Percentiles rank a stretch among this genome's conserved stretches.
Evolutionary conservation across 2,329 filamentous ascomycete species (phyloP).

Genomic region (Intubia oerlemansii): DNA sequence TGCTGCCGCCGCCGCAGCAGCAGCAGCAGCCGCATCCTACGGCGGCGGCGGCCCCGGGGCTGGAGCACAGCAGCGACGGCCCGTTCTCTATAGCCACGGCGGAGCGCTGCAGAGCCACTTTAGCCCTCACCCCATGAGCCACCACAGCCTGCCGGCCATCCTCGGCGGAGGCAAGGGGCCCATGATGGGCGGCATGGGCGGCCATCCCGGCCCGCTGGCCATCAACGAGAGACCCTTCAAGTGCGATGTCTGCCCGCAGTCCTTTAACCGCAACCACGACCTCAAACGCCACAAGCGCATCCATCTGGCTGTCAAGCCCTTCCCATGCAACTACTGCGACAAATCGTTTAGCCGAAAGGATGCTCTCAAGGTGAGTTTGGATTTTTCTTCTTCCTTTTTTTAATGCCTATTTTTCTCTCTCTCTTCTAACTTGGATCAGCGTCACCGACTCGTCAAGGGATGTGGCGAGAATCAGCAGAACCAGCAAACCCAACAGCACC

Average conservation of each 20-base stretch:
- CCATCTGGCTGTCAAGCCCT: conserved; percentile 87
- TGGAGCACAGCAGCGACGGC: not conserved
- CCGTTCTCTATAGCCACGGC: conserved; percentile 6
- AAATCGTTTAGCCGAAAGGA: conserved; percentile 97
- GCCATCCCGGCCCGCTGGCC: conserved; percentile 10
- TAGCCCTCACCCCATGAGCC: conserved; percentile 1
- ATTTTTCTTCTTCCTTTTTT: too few relatives aligned
- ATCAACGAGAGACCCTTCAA: conserved; percentile 74
- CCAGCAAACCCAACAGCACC: not conserved
- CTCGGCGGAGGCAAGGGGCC: conserved; percentile 37
- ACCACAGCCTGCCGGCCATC: conserved; percentile 31
- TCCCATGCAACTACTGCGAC: conserved; percentile 75
- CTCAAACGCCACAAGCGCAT: conserved; percentile 91
- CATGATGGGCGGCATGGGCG: conserved; percentile 30
- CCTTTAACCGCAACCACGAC: conserved; percentile 92
- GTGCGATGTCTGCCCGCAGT: conserved; percentile 79
- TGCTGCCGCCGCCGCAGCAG: not conserved
- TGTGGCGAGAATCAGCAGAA: conserved; percentile 22
- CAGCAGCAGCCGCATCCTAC: not conserved
- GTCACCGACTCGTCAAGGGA: conserved; percentile 42
- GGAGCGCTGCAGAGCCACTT: conserved; percentile 14
- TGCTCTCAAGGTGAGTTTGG: conserved; percentile 63
- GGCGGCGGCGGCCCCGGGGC: not conserved
- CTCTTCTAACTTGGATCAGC: conserved; percentile 15
- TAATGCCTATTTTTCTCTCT: not conserved